These are phyloP conservation scores for Acacia melanoxylon DNA, from an alignment of 306 rosid species.

Conservation along the genomic window DNA sequence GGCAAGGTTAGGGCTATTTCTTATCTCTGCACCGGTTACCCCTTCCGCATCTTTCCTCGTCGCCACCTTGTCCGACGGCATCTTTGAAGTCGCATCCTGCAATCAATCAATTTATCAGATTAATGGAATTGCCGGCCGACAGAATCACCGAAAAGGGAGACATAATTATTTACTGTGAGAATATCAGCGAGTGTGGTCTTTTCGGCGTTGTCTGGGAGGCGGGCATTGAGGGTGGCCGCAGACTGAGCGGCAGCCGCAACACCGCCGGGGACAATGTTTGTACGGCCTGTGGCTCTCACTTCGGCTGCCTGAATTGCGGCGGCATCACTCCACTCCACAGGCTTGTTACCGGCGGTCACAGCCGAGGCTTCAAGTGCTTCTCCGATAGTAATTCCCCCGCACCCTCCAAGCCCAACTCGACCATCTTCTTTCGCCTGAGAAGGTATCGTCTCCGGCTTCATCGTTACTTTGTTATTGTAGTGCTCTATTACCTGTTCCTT, in stretches of 20 bases:
- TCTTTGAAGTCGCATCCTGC: constrained; percentile 58
- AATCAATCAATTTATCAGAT: background rate
- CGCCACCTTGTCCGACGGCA: constrained; percentile 59
- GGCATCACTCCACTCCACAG: constrained; percentile 66
- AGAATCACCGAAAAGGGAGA: background rate
- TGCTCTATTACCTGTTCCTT: constrained; percentile 50
- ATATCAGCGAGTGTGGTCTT: constrained; percentile 68
- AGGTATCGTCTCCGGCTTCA: constrained; percentile 26
- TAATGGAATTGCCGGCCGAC: background rate
- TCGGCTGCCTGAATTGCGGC: constrained; percentile 87
- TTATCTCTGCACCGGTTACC: constrained; percentile 70
- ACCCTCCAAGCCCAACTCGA: background rate
- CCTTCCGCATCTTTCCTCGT: constrained; percentile 75
- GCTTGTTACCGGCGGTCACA: constrained; percentile 54
- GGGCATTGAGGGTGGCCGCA: constrained; percentile 67
- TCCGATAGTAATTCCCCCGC: constrained; percentile 60
- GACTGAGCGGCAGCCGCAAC: constrained; percentile 77
- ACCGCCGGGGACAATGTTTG: constrained; percentile 64
- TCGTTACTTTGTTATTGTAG: background rate
- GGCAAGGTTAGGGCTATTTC: constrained; percentile 57
- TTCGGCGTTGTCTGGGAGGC: constrained; percentile 41
- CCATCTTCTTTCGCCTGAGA: constrained; percentile 13
- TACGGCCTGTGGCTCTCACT: constrained; percentile 68
- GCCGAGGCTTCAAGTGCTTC: constrained; percentile 78
- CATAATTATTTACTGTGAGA: constrained; percentile 37